Conservation (phyloP, 129 eudicot species). For the Chrysanthemum lavandulifolium region DNA sequence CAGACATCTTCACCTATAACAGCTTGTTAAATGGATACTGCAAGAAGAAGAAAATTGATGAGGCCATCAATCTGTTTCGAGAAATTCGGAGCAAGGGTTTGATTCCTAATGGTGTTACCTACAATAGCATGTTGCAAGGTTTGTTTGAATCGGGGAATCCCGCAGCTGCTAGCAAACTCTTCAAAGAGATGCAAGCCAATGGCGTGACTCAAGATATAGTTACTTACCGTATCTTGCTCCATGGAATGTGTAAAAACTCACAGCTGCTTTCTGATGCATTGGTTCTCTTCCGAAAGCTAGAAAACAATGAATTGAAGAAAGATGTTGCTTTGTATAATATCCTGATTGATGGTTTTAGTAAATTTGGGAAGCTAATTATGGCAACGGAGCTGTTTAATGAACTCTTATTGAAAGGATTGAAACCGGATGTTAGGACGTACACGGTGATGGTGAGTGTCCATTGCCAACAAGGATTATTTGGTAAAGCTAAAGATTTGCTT, state of each 20-base stretch:
- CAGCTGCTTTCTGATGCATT: too few species aligned
- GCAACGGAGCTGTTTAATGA: too few species aligned
- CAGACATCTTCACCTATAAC: too few species aligned
- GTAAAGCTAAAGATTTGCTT: neutral
- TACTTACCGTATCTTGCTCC: slow-evolving; percentile 10
- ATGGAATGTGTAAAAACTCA: too few species aligned
- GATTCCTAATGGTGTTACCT: neutral
- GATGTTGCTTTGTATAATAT: too few species aligned
- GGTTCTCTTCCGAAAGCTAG: too few species aligned
- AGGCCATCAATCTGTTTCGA: slow-evolving; percentile 6
- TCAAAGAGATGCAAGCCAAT: neutral
- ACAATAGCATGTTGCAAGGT: neutral
- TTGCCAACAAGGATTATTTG: slow-evolving; percentile 17
- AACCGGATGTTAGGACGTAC: slow-evolving; percentile 25
- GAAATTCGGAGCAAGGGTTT: slow-evolving; percentile 27
- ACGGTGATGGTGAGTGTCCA: slow-evolving; percentile 20
- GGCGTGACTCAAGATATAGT: slow-evolving; percentile 13
- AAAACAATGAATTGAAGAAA: too few species aligned
- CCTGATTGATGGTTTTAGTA: too few species aligned
- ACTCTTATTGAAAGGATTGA: slow-evolving; percentile 23
- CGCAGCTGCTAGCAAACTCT: slow-evolving; percentile 11
- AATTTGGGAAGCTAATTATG: too few species aligned
- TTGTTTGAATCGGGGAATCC: slow-evolving; percentile 14
- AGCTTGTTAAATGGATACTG: too few species aligned
- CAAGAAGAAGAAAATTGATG: too few species aligned